These are phyloP conservation scores for Aspergillus vadensis DNA, from an alignment of 2,329 filamentous ascomycete species.

Conservation along the genomic window DNA sequence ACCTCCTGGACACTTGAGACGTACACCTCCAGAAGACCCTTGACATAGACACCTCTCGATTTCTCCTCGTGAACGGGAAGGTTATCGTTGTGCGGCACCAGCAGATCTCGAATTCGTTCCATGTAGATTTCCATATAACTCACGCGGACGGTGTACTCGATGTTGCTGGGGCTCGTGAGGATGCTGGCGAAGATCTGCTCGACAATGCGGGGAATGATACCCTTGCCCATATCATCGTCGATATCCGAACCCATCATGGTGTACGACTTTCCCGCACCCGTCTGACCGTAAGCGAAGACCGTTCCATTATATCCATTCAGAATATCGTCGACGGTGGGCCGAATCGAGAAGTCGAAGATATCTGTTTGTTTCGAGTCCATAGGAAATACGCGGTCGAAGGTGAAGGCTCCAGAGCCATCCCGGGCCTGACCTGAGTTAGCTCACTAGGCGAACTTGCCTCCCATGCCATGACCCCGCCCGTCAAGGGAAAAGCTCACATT, in stretches of 20 bases:
- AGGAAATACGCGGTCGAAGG: conserved; percentile 96
- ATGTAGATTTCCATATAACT: conserved; percentile 99
- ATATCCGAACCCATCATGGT: conserved; percentile 99
- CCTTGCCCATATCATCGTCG: conserved; percentile 81
- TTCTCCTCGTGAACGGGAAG: conserved; percentile 98
- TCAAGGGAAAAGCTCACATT: conserved; percentile 59
- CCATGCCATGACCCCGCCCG: not conserved
- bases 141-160: conserved; percentile 97
- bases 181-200: conserved; percentile 98
- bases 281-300: conserved; percentile 98
- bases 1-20: conserved; percentile 95
- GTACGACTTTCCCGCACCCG: conserved; percentile 96
- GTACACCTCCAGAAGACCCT: conserved; percentile 91
- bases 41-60: conserved; percentile 93
- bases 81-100: conserved; percentile 93
- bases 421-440: conserved; percentile 62
- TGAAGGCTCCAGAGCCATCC: conserved; percentile 83
- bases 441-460: not conserved
- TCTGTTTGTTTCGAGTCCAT: conserved; percentile 88
- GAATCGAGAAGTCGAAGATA: conserved; percentile 98
- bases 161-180: conserved; percentile 83
- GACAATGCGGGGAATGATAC: conserved; percentile 94
- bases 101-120: conserved; percentile 93
- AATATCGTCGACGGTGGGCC: conserved; percentile 94
- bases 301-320: conserved; percentile 99